Evolutionary conservation across 73 alveolate species (phyloP), one percentile per base, ranked within the genome.

Genomic region (Strombidium stylifer): DNA sequence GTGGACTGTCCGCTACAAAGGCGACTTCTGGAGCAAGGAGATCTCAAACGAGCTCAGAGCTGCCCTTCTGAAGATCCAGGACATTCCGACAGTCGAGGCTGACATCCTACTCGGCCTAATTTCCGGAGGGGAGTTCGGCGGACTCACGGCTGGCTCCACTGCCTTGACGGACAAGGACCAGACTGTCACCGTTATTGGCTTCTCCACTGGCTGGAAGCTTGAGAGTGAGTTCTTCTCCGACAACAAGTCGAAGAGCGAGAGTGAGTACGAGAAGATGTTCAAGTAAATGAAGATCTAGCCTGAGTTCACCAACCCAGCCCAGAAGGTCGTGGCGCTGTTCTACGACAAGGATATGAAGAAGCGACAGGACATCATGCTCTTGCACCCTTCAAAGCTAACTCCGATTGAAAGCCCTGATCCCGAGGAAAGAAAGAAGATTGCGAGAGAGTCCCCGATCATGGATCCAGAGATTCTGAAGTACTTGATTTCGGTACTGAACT

Each of bases 121-220:
- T 3, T 5, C 61, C 1, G 81, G 81, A 24, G 81, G 81, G 24
- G 79, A 61, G 27, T 74, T 48, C 40, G 19, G 25, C 11, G 80
- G 87, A 14, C 59, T 74, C 18, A 15, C 34, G 20, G 16, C 59
- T 11, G 87, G 87, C 2, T 30, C 73, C 23, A 12, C 46, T 14
- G 87, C 81, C 1, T 25, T 62, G 23, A 23, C 73, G 0, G 35
- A 60, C 2, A 50, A 50, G 11, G 50, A 59, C 2, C 28, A 70
- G 16, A 18, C 6, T 40, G 39, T 74, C 4, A 64, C 80, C 0
- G 72, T 74, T 3, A 42, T 74, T 25, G 87, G 87, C 12, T 74
- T 74, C 30, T 42, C 75, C 14, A 23, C 65, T 15, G 50, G 48
- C 3, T 62, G 79, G 87, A 50, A 24, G 37, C 3, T 15, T 5